Percentiles rank a stretch among this genome's conserved stretches.
These are phyloP conservation scores for Solanum ossicruentum DNA, from an alignment of 257 asterid genomes.

Conservation along the genomic window DNA sequence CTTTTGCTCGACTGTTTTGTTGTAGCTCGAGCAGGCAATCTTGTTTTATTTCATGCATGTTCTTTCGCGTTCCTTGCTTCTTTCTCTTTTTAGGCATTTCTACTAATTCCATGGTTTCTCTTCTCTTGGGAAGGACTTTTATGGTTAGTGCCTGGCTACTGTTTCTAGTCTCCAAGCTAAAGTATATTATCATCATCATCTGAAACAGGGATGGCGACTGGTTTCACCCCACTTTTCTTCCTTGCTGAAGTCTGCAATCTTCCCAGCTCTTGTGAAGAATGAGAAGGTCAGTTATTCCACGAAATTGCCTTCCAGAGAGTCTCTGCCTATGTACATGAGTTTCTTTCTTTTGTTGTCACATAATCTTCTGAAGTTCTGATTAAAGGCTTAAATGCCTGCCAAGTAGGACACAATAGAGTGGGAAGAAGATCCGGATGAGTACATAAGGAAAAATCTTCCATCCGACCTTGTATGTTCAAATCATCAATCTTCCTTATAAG, in stretches of 20 bases:
- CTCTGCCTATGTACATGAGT: not conserved
- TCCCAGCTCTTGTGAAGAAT: conserved; percentile 25
- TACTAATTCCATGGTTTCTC: not conserved
- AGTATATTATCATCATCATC: not conserved
- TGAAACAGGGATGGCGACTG: conserved; percentile 32
- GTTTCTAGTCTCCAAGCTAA: not conserved
- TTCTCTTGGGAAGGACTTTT: not conserved
- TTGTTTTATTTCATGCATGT: not conserved
- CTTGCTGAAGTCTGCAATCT: conserved; percentile 23
- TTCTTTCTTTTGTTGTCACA: not conserved
- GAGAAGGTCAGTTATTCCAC: conserved; percentile 21
- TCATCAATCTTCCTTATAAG: not conserved
- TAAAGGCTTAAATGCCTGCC: not conserved
- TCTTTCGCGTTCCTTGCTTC: not conserved
- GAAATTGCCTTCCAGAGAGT: not conserved
- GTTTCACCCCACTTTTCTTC: conserved; percentile 26
- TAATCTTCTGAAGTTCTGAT: not conserved
- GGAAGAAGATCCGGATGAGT: conserved; percentile 37
- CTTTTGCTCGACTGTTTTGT: not conserved
- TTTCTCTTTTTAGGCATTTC: not conserved
- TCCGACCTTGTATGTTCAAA: conserved; percentile 24
- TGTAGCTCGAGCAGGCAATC: not conserved
- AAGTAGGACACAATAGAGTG: conserved; percentile 25
- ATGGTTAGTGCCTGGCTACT: not conserved
- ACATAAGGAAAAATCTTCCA: conserved; percentile 32